Evolutionary conservation across 1,284 basidiomycete species (phyloP).

Genomic region (Rhodotorula sp.): DNA sequence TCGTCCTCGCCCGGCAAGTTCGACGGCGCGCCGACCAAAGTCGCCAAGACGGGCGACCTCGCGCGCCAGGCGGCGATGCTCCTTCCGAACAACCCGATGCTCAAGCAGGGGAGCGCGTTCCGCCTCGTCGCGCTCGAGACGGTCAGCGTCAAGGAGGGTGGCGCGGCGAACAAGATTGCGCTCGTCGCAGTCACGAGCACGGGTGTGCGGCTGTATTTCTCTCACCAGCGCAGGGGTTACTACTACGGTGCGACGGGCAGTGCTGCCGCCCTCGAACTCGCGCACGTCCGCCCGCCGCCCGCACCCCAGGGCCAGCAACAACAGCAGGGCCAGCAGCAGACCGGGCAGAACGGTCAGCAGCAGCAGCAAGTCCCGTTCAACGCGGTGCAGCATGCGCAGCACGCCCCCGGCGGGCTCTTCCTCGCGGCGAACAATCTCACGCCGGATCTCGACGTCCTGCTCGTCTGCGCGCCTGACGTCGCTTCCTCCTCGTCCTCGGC

Average conservation of each 20-base stretch:
- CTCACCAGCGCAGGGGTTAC: slow-evolving; percentile 51
- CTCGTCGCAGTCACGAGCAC: slow-evolving; percentile 77
- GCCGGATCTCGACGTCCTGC: slow-evolving; percentile 71
- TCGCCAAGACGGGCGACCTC: slow-evolving; percentile 30
- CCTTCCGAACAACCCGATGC: slow-evolving; percentile 35
- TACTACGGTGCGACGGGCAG: slow-evolving; percentile 40
- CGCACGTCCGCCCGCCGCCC: slow-evolving; percentile 78
- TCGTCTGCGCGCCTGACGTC: slow-evolving; percentile 75
- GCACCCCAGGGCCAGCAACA: slow-evolving; percentile 49
- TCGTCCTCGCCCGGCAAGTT: slow-evolving; percentile 26
- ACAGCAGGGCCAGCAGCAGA: slow-evolving; percentile 55
- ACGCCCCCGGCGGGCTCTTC: slow-evolving; percentile 61
- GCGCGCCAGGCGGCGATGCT: slow-evolving; percentile 32
- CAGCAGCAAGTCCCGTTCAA: slow-evolving; percentile 36
- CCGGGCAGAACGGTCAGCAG: slow-evolving; percentile 27
- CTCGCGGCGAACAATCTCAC: slow-evolving; percentile 60
- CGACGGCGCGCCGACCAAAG: slow-evolving; percentile 27
- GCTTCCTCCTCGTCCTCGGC: slow-evolving; percentile 29
- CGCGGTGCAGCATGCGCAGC: slow-evolving; percentile 59
- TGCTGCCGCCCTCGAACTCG: slow-evolving; percentile 60
- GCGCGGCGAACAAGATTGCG: slow-evolving; percentile 58
- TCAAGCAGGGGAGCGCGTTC: slow-evolving; percentile 36
- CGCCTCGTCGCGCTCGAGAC: slow-evolving; percentile 51
- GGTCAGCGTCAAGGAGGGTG: slow-evolving; percentile 52
- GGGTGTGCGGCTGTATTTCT: slow-evolving; percentile 78